Base-by-base conservation (phyloP, 2,329 filamentous ascomycete genomes). In the Phyllosticta capitalensis region DNA sequence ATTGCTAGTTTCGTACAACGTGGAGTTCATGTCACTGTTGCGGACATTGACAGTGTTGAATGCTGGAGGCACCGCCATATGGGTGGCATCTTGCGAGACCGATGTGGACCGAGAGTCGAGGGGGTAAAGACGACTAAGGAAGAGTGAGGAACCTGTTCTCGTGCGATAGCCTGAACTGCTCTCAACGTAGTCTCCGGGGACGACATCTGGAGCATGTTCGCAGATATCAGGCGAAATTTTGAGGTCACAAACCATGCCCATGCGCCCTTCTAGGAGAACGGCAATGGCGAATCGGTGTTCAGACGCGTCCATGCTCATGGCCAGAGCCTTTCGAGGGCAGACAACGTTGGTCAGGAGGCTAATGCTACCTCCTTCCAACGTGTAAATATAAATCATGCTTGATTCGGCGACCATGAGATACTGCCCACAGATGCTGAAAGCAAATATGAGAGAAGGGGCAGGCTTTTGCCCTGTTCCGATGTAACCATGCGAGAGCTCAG, bases 261-360 rank as follows among this genome's bases (percentile, higher is more conserved):
- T 76, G 2, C 84, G 79, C 6, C 81, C 82, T 62, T 83, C 78
- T 53, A 87, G 73, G 9, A 88, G 72, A 28, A 82, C 78, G 17
- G 83, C 84, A 56, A 87, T 73, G 6, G 82, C 77, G 64, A 81
- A 76, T 51, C 78, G 75, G 9, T 79, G 73, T 2, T 76, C 78
- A 4, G 80, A 84, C 0, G 81, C 82, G 67, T 87, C 83, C 78
- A 88, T 85, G 62, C 81, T 82, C 64, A 83, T 81, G 2, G 79
- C 78, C 5, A 88, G 67, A 2, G 87, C 79, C 52, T 78, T 73
- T 17, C 76, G 74, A 12, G 82, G 83, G 64, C 84, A 87, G 14
- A 78, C 67, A 10, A 88, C 77, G 49, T 73, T 79, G 1, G 82
- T 77, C 17, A 83, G 68, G 1, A 78, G 79, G 51, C 72, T 63